Evolutionary conservation across 306 rosid species (phyloP), one percentile per base, ranked within the genome.

Genomic region (Vicia sativa): DNA sequence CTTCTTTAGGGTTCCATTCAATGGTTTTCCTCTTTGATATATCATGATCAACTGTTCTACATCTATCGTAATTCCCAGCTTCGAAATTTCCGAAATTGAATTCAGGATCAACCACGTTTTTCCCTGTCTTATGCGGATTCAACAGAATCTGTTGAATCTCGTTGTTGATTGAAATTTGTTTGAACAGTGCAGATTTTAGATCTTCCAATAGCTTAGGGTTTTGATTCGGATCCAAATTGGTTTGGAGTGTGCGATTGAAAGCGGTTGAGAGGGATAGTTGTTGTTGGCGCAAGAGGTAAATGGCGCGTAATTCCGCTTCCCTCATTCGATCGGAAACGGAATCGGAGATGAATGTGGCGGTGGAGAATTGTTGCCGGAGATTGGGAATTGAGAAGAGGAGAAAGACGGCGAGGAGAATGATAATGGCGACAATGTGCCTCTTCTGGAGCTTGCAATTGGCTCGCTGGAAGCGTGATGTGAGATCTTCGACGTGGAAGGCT

Each of bases 291-390:
- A 93, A 74, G 78, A 93, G 84, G 74, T 72, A 50, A 59, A 93
- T 88, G 60, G 98, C 98, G 14, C 83, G 89, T 61, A 93, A 68
- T 77, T 93, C 95, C 2, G 97, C 85, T 57, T 93, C 97, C 75
- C 79, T 87, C 82, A 88, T 71, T 66, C 72, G 80, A 28, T 79
- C 96, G 38, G 78, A 0, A 73, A 82, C 26, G 11, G 87, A 77
- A 66, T 76, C 85, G 65, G 64, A 57, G 10, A 59, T 57, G 10
- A 72, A 0, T 43, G 75, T 35, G 23, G 85, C 3, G 54, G 67
- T 23, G 43, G 87, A 71, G 85, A 73, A 5, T 75, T 6, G 63
- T 14, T 11, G 49, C 4, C 61, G 86, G 52, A 82, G 67, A 78
- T 86, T 83, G 76, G 78, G 49, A 62, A 89, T 34, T 79, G 80